Base-by-base conservation (phyloP, 306 rosid genomes). In the Gillenia trifoliata region DNA sequence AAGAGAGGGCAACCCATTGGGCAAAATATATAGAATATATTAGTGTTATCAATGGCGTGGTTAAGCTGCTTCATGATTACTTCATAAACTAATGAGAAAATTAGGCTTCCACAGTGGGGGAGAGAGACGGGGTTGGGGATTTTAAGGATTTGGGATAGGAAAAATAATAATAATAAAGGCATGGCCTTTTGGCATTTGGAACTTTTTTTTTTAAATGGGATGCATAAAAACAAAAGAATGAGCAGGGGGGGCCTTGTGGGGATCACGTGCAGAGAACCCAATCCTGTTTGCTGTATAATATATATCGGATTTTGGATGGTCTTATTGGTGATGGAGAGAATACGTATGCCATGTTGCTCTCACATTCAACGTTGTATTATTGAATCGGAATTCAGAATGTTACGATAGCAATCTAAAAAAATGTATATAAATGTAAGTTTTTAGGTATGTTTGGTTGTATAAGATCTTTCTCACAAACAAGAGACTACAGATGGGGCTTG, bases 261-360 rank as follows among this genome's bases (percentile, higher is more conserved):
- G 16, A 50, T 85, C 94, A 89, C 91, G 90, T 89, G 87, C 59
- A 15, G 26, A n/a, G 8, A 43, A 74, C 84, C 70, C 77, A 38
- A 76, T 64, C 56, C 47, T 38, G 79, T 73, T 61, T 11, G 41
- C 55, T 20, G 50, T 30, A 4, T 22, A 3, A 1, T 28, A n/a
- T 25, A 1, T 28, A n/a, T 25, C 8, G 34, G 15, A 59, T 5
- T 26, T 54, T 22, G 23, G 12, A 54, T 8, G 25, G 25, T 6
- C 10, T 52, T 19, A 8, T n/a, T n/a, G 28, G 60, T 20, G 12
- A 7, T n/a, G 60, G 28, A 54, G 3, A 50, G 56, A 17, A 50
- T 55, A 55, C 5, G 6, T 1, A 61, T 61, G 65, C 23, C 13
- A 29, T 29, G 12, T 61, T 15, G 66, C 19, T 43, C 50, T 4